These are phyloP conservation scores for Orbilia quercus DNA, from an alignment of 2,329 filamentous ascomycete species.

Conservation along the genomic window DNA sequence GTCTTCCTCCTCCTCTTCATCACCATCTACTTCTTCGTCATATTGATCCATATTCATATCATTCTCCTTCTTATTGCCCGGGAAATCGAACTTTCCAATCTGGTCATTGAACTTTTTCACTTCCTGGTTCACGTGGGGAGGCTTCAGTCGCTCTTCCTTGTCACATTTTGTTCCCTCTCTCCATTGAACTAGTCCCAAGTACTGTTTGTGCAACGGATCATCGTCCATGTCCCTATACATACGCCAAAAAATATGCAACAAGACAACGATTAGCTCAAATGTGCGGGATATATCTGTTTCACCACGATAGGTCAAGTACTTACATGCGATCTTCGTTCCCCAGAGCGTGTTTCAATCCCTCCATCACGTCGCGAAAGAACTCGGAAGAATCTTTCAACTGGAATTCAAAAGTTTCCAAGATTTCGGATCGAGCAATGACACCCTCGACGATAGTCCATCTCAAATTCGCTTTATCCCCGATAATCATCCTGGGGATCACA, in stretches of 20 bases:
- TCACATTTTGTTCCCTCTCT: not conserved
- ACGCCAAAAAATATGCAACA: conserved; percentile 12
- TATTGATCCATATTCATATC: not conserved
- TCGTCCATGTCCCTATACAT: not conserved
- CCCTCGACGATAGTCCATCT: conserved; percentile 24
- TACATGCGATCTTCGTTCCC: not conserved
- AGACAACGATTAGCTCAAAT: no score
- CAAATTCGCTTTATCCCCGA: conserved; percentile 14
- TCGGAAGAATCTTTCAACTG: conserved; percentile 10
- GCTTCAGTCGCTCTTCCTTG: no score
- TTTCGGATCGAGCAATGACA: conserved; percentile 16
- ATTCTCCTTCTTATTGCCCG: conserved; percentile 5
- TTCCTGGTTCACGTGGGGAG: not conserved
- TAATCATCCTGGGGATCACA: conserved; percentile 6
- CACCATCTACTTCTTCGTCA: no score
- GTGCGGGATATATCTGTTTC: no score
- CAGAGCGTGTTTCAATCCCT: conserved; percentile 9
- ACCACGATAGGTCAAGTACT: no score
- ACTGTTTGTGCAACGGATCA: conserved; percentile 1
- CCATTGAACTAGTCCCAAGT: conserved; percentile 10
- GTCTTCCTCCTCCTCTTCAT: conserved; percentile 11
- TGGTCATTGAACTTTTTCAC: not conserved
- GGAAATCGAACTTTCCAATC: conserved; percentile 3
- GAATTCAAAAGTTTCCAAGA: conserved; percentile 24
- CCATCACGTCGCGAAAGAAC: conserved; percentile 17